Evolutionary conservation across 306 rosid species (phyloP), one percentile per base, ranked within the genome.

Genomic region (cucumber (Cucumis sativus)): DNA sequence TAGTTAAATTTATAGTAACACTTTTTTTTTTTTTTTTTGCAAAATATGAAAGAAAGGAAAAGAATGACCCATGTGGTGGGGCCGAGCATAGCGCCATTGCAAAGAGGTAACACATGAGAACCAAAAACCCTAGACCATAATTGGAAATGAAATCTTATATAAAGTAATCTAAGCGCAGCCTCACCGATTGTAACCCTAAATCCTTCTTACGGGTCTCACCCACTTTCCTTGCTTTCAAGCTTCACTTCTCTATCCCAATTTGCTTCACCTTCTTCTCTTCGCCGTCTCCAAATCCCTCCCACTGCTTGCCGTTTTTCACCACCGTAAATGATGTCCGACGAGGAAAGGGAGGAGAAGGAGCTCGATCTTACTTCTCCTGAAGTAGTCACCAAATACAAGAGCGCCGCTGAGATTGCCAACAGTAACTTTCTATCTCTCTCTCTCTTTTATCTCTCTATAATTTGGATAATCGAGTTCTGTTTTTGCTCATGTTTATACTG

Each of bases 311-410:
- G 18, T 10, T 67, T 7, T 33, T 65, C 40, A 9, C 45, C 62
- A 30, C 10, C 33, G 17, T 18, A n/a, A 30, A 78, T 82, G 86
- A 95, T 92, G 97, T 92, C 98, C 85, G 97, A 92, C 80, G 99
- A 95, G 28, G 99, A 95, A 80, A 90, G 99, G 76, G 99, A 95
- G 82, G 99, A 95, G 97, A 95, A 92, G 93, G 99, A 95, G 92
- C 81, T 95, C 82, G 99, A 95, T 92, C 97, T 95, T 86, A 76
- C 90, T 79, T 90, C 99, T 77, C 84, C 93, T 14, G 99, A 95
- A 83, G 99, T 95, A 37, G 99, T 95, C 63, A 95, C 99, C 74
- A 95, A 95, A 86, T 95, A 92, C 89, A 95, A 95, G 83, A 90
- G 88, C 37, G 96, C 99, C 9, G 97, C 99, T 43, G 99, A 95